Evolutionary conservation across 1,284 basidiomycete genomes (phyloP).

Genomic region (Thelephora terrestris): DNA sequence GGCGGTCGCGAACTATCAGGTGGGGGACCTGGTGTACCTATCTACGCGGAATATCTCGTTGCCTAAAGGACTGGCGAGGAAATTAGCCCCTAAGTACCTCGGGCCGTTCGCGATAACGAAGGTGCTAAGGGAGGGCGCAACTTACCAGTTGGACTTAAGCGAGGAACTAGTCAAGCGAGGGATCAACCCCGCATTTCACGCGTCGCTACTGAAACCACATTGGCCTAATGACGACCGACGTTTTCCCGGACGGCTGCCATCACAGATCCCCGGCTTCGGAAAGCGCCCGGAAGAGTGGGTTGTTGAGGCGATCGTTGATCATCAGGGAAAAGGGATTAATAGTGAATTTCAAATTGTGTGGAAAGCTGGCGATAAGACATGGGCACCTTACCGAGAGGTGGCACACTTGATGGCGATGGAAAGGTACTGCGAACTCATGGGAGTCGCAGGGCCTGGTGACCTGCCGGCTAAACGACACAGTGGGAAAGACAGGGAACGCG

Average conservation of each 20-base stretch:
- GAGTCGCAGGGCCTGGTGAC: not conserved
- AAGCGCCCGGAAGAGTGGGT: constrained; percentile 21
- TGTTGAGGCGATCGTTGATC: constrained; percentile 21
- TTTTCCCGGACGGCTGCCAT: constrained; percentile 18
- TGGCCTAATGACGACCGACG: constrained; percentile 19
- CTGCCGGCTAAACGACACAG: constrained; percentile 5
- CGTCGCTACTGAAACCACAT: constrained; percentile 17
- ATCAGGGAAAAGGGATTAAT: constrained; percentile 17
- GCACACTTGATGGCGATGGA: no score
- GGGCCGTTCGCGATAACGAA: constrained; percentile 11
- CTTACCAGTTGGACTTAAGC: constrained; percentile 20
- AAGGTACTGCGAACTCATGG: no score
- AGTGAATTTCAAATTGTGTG: constrained; percentile 25
- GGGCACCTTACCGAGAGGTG: no score
- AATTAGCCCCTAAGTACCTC: constrained; percentile 20
- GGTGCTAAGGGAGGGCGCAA: constrained; percentile 5
- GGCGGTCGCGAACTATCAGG: constrained; percentile 2
- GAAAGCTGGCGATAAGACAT: no score
- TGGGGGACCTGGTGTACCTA: constrained; percentile 21
- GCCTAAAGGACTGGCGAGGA: constrained; percentile 15
- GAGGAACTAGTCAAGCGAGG: constrained; percentile 14
- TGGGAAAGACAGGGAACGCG: no score
- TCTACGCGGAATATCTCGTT: no score
- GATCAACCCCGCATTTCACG: constrained; percentile 24
- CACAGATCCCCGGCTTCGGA: constrained; percentile 10